Base-by-base conservation (phyloP, 192 early-diverging fungal genomes). In the Coemansia sp. region DNA sequence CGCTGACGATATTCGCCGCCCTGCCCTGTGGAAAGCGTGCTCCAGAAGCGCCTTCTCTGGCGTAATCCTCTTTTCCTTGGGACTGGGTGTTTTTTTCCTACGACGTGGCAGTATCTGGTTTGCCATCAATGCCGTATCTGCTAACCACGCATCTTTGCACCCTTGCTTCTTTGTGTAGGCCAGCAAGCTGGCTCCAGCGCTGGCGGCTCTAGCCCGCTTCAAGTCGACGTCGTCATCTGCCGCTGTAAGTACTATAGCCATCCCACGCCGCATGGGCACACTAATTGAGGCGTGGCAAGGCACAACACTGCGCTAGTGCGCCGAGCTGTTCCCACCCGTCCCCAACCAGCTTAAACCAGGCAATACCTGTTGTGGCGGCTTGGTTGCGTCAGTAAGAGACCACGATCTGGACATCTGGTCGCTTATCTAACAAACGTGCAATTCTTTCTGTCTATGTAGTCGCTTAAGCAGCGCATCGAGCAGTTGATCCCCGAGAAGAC, bases 401-500 rank as follows among this genome's bases (percentile, higher is more conserved):
- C 13, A 20, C 35, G 56, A 34, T 34, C 34, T 18, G 35, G 8
- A 3, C 37, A 18, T 34, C 18, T 24, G 11, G 34, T 16, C 34
- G 35, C 20, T 5, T 58, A 20, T 18, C 56, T 58, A 58, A 37
- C 56, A 20, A 37, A 8, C 7, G 10, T 16, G 14, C 48, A 34
- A 33, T 8, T 59, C n/a, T 59, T 31, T 20, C 23, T 4, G 16
- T 14, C 26, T 3, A 23, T 67, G 62, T 79, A 80, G 69, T 77
- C 76, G 60, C 87, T 99, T 70, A 97, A 96, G 87, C 93, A 97
- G 73, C 91, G 94, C 58, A 87, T 99, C 70, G 83, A 84, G 59
- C 92, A 99, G 84, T 82, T 99, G 68, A 94, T 97, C 73, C 97
- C 97, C 60, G 88, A 91, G 74, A 96, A 94, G 89, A 90, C 89